Evolutionary conservation across 2,329 filamentous ascomycete species (phyloP), one percentile per base, ranked within the genome.

Genomic region (Stagonosporopsis chrysanthemi): DNA sequence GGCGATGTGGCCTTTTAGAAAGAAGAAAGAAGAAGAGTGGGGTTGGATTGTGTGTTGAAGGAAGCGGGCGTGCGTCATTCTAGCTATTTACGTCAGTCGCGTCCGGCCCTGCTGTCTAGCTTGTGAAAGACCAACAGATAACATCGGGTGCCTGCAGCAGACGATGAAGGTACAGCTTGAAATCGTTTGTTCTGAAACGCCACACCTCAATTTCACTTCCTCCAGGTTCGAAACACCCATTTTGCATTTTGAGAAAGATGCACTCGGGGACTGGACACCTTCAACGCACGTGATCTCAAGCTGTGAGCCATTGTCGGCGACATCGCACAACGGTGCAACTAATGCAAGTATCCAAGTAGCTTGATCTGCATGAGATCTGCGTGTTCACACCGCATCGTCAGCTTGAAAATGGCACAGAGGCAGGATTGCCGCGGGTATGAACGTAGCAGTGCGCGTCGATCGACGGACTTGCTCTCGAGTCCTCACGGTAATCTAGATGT

Each of bases 21-120:
- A 35, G 24, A 40, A 57, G 56, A 53, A 56, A 57, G 42, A 52
- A 58, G 61, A 51, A 58, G 61, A 56, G 61, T 53, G 59, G 51
- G 59, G 54, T 60, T 60, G 61, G 63, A 56, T 54, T 67, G 70
- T 69, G 70, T 65, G 70, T 68, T 65, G 61, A 31, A 56, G 47
- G 57, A 61, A 62, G 61, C 51, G 63, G 61, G 62, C 65, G 62
- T 62, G 67, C 70, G 70, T 73, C 68, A 69, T 73, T 63, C 68
- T 71, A 70, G 71, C 56, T 36, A 24, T 40, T 70, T 72, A 71
- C 67, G 70, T 73, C 69, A 71, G 45, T 49, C 56, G 12, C 12
- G 36, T 19, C 31, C 31, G 31, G 15, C 31, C 31, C 17, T 39
- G 36, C 36, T 9, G 17, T 39, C 22, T 39, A 22, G 36, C 36